phyloP scores from a whole-genome alignment of 768 basidiomycete genomes.

The Mycena alexandri region DNA sequence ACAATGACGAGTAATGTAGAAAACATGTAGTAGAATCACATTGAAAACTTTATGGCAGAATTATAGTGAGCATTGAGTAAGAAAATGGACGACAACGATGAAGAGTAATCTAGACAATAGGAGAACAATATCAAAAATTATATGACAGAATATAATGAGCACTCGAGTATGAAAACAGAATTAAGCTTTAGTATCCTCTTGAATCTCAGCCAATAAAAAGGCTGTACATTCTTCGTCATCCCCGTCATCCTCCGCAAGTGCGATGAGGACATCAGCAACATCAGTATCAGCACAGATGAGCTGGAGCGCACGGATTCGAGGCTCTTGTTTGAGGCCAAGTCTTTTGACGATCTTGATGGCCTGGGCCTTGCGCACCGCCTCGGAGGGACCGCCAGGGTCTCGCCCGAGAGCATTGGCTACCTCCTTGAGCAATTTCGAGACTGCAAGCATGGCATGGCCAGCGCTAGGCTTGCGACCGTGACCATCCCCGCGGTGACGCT shows the following conservation, averaged over 20 bases:
- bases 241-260: not conserved
- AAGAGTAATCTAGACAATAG: too few relatives aligned
- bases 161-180: too few relatives aligned
- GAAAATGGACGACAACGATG: too few relatives aligned
- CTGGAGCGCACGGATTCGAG: not conserved
- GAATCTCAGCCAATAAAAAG: too few relatives aligned
- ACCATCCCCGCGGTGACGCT: not conserved
- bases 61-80: too few relatives aligned
- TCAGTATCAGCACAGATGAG: conserved; percentile 9
- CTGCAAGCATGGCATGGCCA: conserved; percentile 11
- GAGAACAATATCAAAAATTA: too few relatives aligned
- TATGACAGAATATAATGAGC: too few relatives aligned
- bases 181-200: too few relatives aligned
- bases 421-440: conserved; percentile 4
- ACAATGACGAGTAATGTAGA: not conserved
- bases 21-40: too few relatives aligned
- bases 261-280: conserved; percentile 1
- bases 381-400: not conserved
- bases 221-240: too few relatives aligned
- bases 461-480: conserved; percentile 14
- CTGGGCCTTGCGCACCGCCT: not conserved
- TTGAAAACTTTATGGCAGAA: too few relatives aligned
- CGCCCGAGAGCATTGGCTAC: not conserved
- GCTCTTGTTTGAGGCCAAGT: not conserved
- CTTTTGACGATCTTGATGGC: not conserved